Conservation (phyloP, 2,329 filamentous ascomycete genomes). For the Arthrinium phaeospermum region DNA sequence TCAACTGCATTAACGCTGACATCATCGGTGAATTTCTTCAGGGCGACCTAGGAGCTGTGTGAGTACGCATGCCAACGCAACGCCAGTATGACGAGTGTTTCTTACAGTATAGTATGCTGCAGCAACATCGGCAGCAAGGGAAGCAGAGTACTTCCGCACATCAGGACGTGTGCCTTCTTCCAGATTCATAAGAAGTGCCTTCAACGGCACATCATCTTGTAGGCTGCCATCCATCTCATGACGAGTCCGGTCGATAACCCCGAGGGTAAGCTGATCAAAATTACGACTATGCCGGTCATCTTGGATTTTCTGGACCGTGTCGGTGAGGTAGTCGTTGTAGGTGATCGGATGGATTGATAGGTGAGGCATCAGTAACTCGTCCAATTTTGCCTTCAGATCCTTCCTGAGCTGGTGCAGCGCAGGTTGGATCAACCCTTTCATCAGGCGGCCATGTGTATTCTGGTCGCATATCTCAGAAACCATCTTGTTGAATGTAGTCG, state of each 20-base stretch:
- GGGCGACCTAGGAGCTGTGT: constrained; percentile 29
- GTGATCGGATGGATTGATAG: constrained; percentile 35
- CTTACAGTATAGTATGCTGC: constrained; percentile 31
- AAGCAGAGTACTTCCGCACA: constrained; percentile 23
- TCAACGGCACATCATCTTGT: not conserved
- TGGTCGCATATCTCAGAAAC: constrained; percentile 30
- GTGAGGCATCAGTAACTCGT: constrained; percentile 33
- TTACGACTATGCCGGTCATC: constrained; percentile 29
- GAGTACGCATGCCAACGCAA: not conserved
- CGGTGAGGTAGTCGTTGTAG: constrained; percentile 34
- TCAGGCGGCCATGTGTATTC: constrained; percentile 31
- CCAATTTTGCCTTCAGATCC: constrained; percentile 31
- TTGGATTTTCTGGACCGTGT: constrained; percentile 31
- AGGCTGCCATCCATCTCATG: not conserved
- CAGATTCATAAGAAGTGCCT: not conserved
- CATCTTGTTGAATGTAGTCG: constrained; percentile 30
- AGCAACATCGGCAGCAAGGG: constrained; percentile 32
- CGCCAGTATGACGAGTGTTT: constrained; percentile 16
- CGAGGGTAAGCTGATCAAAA: constrained; percentile 25
- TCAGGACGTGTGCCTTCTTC: not conserved
- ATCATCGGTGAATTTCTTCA: constrained; percentile 37
- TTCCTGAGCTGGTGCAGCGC: constrained; percentile 29
- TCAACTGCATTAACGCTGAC: constrained; percentile 36
- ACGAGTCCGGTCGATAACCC: constrained; percentile 4
- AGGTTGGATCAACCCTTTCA: constrained; percentile 32